Conservation (phyloP, 108 stramenopile species). For the Skeletonema marinoi region DNA sequence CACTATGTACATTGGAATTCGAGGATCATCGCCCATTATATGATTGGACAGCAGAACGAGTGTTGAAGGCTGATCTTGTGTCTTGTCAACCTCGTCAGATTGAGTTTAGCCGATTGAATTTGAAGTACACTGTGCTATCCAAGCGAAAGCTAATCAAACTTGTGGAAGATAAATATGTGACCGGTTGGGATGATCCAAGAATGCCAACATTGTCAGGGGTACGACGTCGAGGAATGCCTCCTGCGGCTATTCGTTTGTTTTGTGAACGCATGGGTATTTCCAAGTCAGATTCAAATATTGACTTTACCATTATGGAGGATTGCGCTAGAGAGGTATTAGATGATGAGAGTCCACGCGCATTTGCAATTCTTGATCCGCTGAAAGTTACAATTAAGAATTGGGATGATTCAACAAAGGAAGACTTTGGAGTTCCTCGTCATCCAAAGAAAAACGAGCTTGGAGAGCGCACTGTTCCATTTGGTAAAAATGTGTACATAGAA, state of each 20-base stretch:
- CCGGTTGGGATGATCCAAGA: constrained; percentile 89
- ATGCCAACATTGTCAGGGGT: constrained; percentile 88
- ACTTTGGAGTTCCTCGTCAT: constrained; percentile 79
- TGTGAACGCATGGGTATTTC: constrained; percentile 92
- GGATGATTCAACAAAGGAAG: constrained; percentile 60
- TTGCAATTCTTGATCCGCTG: constrained; percentile 82
- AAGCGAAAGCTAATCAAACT: constrained; percentile 89
- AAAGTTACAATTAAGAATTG: constrained; percentile 89
- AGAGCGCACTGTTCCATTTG: constrained; percentile 80
- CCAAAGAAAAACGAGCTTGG: constrained; percentile 82
- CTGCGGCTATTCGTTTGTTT: constrained; percentile 81
- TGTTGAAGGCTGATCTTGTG: constrained; percentile 69
- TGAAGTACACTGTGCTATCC: constrained; percentile 87
- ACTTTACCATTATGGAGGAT: constrained; percentile 82
- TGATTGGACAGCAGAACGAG: constrained; percentile 88
- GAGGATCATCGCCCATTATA: constrained; percentile 94
- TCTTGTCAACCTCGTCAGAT: constrained; percentile 78
- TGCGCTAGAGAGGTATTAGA: constrained; percentile 86
- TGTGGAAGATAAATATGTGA: constrained; percentile 79
- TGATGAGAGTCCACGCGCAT: constrained; percentile 72
- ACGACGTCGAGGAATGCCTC: constrained; percentile 87
- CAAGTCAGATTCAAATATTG: constrained; percentile 90
- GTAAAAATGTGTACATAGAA: constrained; percentile 82
- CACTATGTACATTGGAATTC: constrained; percentile 92
- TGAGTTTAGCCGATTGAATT: constrained; percentile 92